Conservation (phyloP, 306 rosid species). For the Acacia acuminata region DNA sequence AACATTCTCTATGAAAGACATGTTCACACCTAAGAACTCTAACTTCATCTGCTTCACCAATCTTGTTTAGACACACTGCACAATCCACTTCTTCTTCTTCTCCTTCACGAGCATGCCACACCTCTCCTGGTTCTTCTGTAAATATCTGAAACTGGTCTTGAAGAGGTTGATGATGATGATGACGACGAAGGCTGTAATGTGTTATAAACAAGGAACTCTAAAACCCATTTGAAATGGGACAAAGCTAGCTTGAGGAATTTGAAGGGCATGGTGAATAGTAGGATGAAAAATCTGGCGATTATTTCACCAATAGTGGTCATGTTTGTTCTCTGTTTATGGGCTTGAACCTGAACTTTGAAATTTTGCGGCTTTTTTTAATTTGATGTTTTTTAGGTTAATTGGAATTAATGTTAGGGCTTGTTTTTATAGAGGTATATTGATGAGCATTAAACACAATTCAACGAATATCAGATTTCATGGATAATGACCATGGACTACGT, state of each 20-base stretch:
- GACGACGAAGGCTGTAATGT: constrained; percentile 20
- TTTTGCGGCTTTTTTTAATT: background rate
- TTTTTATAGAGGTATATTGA: too few species aligned
- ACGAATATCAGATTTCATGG: too few species aligned
- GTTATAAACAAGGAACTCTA: constrained; percentile 26
- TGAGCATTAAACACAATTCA: too few species aligned
- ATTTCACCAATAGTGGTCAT: background rate
- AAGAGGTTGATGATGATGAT: background rate
- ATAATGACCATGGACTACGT: background rate
- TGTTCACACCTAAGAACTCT: constrained; percentile 48
- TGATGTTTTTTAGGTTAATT: too few species aligned
- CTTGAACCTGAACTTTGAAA: too few species aligned
- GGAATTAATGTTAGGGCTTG: too few species aligned
- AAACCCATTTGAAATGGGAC: constrained; percentile 34
- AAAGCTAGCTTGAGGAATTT: background rate
- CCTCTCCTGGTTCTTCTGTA: background rate
- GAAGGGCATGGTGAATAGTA: background rate
- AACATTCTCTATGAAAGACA: constrained; percentile 45
- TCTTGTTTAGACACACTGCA: constrained; percentile 42
- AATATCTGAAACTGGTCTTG: background rate
- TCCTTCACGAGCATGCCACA: background rate
- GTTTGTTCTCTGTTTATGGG: too few species aligned
- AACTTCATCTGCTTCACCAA: constrained; percentile 50
- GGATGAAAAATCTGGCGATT: background rate
- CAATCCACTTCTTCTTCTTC: constrained; percentile 34